These are phyloP conservation scores for Chernovozyma aurita DNA, from an alignment of 1,139 yeast genomes.

Conservation along the genomic window DNA sequence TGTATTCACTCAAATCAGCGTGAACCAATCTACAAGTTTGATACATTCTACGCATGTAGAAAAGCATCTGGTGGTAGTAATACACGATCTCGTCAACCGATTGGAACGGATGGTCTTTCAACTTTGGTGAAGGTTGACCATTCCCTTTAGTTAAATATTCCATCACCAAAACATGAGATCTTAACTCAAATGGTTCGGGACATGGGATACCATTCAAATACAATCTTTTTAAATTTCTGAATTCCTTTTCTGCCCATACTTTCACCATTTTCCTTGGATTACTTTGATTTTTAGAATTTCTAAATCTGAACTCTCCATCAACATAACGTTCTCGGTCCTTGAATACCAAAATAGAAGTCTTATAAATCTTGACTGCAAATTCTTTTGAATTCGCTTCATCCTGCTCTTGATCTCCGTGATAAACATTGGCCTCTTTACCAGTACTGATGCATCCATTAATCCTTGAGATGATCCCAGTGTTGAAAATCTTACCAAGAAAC, in stretches of 20 bases:
- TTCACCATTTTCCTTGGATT: constrained; percentile 97
- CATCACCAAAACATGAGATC: constrained; percentile 92
- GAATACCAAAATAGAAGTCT: constrained; percentile 91
- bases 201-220: constrained; percentile 78
- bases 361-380: constrained; percentile 88
- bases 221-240: constrained; percentile 82
- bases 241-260: constrained; percentile 98
- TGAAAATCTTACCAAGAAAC: constrained; percentile 76
- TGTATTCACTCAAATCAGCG: constrained; percentile 96
- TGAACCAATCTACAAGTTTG: constrained; percentile 89
- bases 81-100: constrained; percentile 61
- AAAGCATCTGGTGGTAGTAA: constrained; percentile 73
- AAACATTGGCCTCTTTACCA: constrained; percentile 97
- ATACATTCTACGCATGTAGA: constrained; percentile 82
- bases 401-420: constrained; percentile 80
- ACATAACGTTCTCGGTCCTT: constrained; percentile 95
- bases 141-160: constrained; percentile 77
- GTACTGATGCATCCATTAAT: constrained; percentile 94
- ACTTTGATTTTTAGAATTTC: constrained; percentile 77
- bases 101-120: constrained; percentile 72
- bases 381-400: constrained; percentile 41
- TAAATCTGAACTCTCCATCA: constrained; percentile 90
- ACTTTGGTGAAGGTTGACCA: constrained; percentile 83
- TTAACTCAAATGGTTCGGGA: constrained; percentile 86
- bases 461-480: constrained; percentile 75